phyloP scores from a whole-genome alignment of 768 basidiomycete species.

The Tephrocybe sp. region DNA sequence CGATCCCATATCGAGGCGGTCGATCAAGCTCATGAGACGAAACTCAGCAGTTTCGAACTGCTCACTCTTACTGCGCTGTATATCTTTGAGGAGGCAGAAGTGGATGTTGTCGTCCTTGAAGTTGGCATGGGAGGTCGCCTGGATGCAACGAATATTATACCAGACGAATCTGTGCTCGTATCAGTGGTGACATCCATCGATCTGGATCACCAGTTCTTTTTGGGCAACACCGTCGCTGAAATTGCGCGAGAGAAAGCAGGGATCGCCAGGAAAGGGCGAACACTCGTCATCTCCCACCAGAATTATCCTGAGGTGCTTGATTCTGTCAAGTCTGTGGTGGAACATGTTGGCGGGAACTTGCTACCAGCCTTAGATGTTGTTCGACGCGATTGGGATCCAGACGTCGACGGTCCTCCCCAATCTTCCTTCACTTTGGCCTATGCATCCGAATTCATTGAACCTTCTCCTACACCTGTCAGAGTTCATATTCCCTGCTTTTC shows the following conservation, averaged over 20 bases:
- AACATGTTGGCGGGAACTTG: constrained; percentile 38
- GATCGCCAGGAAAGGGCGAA: constrained; percentile 62
- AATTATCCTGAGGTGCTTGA: constrained; percentile 44
- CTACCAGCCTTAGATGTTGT: constrained; percentile 34
- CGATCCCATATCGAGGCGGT: constrained; percentile 46
- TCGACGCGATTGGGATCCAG: constrained; percentile 30
- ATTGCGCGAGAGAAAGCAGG: constrained; percentile 85
- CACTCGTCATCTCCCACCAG: constrained; percentile 70
- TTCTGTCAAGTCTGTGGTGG: constrained; percentile 42
- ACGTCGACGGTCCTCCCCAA: constrained; percentile 29
- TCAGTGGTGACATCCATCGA: constrained; percentile 88
- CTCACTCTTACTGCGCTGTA: constrained; percentile 78
- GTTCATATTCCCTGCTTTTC: constrained; percentile 42
- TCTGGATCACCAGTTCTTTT: constrained; percentile 89
- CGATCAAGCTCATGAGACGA: constrained; percentile 39
- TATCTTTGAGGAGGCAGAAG: constrained; percentile 63
- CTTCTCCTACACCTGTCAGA: constrained; percentile 40
- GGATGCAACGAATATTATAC: constrained; percentile 92
- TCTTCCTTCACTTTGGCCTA: constrained; percentile 28
- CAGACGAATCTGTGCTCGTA: constrained; percentile 62
- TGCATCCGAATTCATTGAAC: constrained; percentile 25
- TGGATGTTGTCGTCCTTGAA: constrained; percentile 86
- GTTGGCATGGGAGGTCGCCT: constrained; percentile 92
- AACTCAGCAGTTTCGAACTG: constrained; percentile 78
- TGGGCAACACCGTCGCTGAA: constrained; percentile 69